phyloP scores from a whole-genome alignment of 768 basidiomycete species.

The Mycena galopus region DNA sequence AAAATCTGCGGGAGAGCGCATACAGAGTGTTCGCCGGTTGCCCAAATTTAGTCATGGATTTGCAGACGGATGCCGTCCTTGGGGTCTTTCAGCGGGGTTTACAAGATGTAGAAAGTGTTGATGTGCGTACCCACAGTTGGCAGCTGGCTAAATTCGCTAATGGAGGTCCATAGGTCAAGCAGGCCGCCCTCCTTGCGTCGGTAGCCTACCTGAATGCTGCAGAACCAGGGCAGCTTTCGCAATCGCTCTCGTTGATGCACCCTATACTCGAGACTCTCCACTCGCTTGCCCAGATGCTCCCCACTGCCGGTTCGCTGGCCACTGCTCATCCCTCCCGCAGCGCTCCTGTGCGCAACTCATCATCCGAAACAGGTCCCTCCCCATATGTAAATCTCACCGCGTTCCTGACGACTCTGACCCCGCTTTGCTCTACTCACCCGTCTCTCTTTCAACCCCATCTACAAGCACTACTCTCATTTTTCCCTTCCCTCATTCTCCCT shows the following conservation, averaged over 20 bases:
- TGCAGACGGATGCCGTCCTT: slow-evolving; percentile 78
- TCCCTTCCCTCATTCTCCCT: slow-evolving; percentile 80
- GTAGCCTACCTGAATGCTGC: slow-evolving; percentile 77
- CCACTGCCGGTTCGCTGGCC: slow-evolving; percentile 45
- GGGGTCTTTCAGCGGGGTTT: slow-evolving; percentile 76
- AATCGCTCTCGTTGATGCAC: slow-evolving; percentile 70
- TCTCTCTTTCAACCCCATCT: slow-evolving; percentile 83
- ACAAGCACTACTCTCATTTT: slow-evolving; percentile 73
- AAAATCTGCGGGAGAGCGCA: slow-evolving; percentile 68
- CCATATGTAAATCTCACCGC: slow-evolving; percentile 64
- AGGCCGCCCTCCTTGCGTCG: slow-evolving; percentile 77
- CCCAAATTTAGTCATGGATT: slow-evolving; percentile 82
- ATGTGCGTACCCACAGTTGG: slow-evolving; percentile 56
- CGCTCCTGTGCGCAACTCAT: slow-evolving; percentile 40
- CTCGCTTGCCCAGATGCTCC: slow-evolving; percentile 57
- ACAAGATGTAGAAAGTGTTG: slow-evolving; percentile 73
- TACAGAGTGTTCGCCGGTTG: slow-evolving; percentile 81
- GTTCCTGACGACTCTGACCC: slow-evolving; percentile 78
- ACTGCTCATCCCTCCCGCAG: slow-evolving; percentile 33
- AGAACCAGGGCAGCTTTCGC: slow-evolving; percentile 71
- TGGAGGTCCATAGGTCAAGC: slow-evolving; percentile 66
- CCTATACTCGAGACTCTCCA: slow-evolving; percentile 85
- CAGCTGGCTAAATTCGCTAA: slow-evolving; percentile 1
- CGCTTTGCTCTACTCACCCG: slow-evolving; percentile 76
- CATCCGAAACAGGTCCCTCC: slow-evolving; percentile 42